Conservation (phyloP, 192 early-diverging fungal species). For the Coemansia sp. region DNA sequence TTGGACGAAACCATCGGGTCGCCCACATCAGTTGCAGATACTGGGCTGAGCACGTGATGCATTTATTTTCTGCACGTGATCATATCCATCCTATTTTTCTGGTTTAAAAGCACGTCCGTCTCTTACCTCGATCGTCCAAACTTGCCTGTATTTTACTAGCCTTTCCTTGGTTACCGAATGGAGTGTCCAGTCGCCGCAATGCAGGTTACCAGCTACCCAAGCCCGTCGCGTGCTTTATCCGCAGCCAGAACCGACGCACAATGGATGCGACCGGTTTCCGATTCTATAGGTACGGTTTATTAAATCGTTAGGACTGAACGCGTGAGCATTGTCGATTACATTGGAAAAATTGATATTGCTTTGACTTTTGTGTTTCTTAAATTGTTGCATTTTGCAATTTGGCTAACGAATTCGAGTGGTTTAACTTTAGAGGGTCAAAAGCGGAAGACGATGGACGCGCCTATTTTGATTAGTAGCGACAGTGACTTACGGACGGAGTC, state of each 20-base stretch:
- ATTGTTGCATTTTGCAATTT: no score
- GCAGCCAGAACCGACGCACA: background rate
- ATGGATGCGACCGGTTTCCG: constrained; percentile 1
- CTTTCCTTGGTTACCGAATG: no score
- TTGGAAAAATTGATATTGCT: no score
- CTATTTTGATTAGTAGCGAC: background rate
- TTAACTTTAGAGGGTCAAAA: no score
- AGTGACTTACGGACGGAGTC: background rate
- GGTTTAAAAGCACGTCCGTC: background rate
- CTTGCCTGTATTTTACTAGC: background rate
- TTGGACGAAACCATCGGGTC: constrained; percentile 16
- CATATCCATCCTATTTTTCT: background rate
- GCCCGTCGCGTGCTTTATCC: background rate
- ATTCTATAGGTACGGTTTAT: background rate
- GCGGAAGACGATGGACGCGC: background rate
- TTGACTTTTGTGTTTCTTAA: no score
- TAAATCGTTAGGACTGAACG: no score
- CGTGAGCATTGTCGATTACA: no score
- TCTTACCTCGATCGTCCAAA: no score
- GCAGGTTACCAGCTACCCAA: background rate
- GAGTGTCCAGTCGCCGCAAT: background rate
- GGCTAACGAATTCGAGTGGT: no score
- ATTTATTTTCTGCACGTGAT: background rate
- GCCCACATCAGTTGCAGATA: background rate
- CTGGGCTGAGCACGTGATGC: background rate